Evolutionary conservation across 164 flowering plant species (phyloP).

Genomic region (Hamamelis virginiana): DNA sequence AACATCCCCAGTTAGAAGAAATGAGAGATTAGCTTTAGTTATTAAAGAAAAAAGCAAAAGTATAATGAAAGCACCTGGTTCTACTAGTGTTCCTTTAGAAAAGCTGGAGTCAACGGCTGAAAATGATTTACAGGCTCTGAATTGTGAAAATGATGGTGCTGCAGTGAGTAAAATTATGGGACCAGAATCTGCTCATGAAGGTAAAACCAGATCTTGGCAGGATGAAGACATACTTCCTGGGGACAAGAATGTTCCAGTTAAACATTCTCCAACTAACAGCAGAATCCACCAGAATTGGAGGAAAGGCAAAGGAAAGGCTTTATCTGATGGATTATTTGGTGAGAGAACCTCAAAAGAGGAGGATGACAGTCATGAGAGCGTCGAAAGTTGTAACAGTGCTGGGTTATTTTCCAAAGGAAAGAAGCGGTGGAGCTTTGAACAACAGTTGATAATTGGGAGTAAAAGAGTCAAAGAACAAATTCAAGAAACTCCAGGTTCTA

Average conservation of each 20-base stretch:
- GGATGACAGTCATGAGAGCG: conserved; percentile 72
- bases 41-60: conserved; percentile 18
- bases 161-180: conserved; percentile 20
- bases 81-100: conserved; percentile 12
- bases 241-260: conserved; percentile 13
- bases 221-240: conserved; percentile 13
- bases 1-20: conserved; percentile 5
- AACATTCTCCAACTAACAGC: conserved; percentile 29
- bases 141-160: conserved; percentile 15
- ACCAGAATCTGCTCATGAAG: conserved; percentile 20
- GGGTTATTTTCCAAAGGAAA: conserved; percentile 43
- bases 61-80: conserved; percentile 8
- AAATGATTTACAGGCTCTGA: conserved; percentile 38
- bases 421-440: conserved; percentile 40
- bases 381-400: conserved; percentile 72
- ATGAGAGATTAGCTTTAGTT: conserved; percentile 16
- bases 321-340: conserved; percentile 39
- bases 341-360: conserved; percentile 30
- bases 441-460: conserved; percentile 33
- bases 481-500: conserved; percentile 29
- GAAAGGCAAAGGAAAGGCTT: conserved; percentile 49
- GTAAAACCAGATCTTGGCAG: conserved; percentile 10
- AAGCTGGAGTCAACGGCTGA: conserved; percentile 50
- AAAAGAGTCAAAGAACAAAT: conserved; percentile 46
- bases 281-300: conserved; percentile 11